Conservation (phyloP, 1,139 yeast species). For the Suhomyces choctaworum region DNA sequence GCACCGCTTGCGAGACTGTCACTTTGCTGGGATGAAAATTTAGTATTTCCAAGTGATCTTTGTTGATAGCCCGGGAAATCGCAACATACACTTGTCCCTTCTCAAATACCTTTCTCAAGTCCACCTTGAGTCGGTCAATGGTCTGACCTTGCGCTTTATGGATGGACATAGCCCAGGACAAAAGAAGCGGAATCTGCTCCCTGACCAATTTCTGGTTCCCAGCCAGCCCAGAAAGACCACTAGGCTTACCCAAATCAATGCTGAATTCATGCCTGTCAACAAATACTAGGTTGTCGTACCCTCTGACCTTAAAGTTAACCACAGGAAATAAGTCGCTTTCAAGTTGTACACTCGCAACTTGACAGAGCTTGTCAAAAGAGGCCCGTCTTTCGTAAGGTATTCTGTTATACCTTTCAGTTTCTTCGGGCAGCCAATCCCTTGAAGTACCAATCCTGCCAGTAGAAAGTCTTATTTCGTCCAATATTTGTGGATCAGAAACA, state of each 20-base stretch:
- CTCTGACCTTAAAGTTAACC: constrained; percentile 51
- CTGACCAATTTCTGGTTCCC: constrained; percentile 34
- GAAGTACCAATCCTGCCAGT: constrained; percentile 27
- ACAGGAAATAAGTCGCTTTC: constrained; percentile 48
- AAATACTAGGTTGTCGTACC: constrained; percentile 33
- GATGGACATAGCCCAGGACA: constrained; percentile 88
- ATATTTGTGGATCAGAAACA: constrained; percentile 21
- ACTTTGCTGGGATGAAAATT: constrained; percentile 69
- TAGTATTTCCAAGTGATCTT: constrained; percentile 68
- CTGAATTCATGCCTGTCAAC: constrained; percentile 77
- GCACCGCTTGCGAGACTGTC: constrained; percentile 64
- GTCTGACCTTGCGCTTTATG: constrained; percentile 96
- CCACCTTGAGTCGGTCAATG: constrained; percentile 72
- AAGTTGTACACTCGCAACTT: constrained; percentile 33
- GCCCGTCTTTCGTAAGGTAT: constrained; percentile 31
- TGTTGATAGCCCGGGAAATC: constrained; percentile 79
- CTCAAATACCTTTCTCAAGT: constrained; percentile 69
- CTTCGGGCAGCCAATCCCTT: constrained; percentile 41
- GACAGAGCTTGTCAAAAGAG: constrained; percentile 29
- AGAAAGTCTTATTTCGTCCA: constrained; percentile 31
- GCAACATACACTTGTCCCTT: constrained; percentile 97
- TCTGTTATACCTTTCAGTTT: constrained; percentile 33
- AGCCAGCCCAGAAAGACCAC: constrained; percentile 4
- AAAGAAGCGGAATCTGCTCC: constrained; percentile 73
- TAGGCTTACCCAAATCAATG: constrained; percentile 30